Evolutionary conservation across 257 asterid species (phyloP).

Genomic region (Leonotis leonurus): DNA sequence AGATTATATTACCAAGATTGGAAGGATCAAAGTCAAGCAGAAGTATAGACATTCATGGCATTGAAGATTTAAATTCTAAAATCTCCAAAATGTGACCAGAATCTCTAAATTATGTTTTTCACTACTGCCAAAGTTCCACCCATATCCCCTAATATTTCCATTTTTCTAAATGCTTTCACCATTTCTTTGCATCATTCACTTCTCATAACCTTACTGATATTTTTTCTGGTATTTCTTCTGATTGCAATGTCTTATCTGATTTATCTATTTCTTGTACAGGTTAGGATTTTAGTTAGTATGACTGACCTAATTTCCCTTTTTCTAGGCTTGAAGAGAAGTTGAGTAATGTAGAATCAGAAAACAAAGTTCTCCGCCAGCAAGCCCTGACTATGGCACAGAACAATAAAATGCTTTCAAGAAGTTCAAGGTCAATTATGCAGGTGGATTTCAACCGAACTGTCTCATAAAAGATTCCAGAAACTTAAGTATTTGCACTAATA

Average conservation of each 20-base stretch:
- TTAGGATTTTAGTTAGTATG: slow-evolving; percentile 4
- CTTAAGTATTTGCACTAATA: slow-evolving; percentile 24
- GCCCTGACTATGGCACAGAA: slow-evolving; percentile 94
- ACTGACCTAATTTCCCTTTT: slow-evolving; percentile 25
- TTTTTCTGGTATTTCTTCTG: slow-evolving; percentile 1
- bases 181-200: neutral
- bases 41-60: too few relatives aligned
- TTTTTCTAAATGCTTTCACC: neutral
- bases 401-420: slow-evolving; percentile 60
- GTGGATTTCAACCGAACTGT: slow-evolving; percentile 29
- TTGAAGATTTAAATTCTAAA: too few relatives aligned
- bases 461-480: slow-evolving; percentile 12
- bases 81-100: too few relatives aligned
- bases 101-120: too few relatives aligned
- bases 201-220: neutral
- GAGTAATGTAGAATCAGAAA: slow-evolving; percentile 87
- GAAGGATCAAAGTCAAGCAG: too few relatives aligned
- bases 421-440: slow-evolving; percentile 83
- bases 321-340: slow-evolving; percentile 93
- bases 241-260: neutral
- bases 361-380: slow-evolving; percentile 96
- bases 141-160: neutral
- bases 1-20: too few relatives aligned
- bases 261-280: slow-evolving; percentile 11
- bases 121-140: neutral